phyloP scores from a whole-genome alignment of 257 asterid genomes.

The Paulownia fortunei region DNA sequence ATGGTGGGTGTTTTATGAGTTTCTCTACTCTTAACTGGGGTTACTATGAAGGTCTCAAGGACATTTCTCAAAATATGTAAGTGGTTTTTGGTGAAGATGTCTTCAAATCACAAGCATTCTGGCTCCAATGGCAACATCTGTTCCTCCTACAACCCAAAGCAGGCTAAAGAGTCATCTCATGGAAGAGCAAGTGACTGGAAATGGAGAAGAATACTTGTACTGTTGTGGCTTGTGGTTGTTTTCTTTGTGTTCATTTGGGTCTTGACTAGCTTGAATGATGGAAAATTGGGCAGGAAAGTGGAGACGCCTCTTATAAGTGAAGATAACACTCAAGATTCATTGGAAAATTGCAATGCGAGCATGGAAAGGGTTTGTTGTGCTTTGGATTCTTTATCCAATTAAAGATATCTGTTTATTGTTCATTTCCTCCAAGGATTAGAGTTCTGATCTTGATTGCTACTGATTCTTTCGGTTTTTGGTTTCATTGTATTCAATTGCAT shows the following conservation, averaged over 20 bases:
- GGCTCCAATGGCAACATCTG: slow-evolving; percentile 43
- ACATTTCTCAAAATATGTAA: slow-evolving; percentile 45
- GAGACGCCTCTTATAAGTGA: slow-evolving; percentile 35
- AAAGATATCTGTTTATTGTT: slow-evolving; percentile 38
- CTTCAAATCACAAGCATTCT: slow-evolving; percentile 45
- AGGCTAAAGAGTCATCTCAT: slow-evolving; percentile 37
- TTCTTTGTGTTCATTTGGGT: slow-evolving; percentile 43
- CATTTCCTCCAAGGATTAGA: not conserved
- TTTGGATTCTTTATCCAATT: slow-evolving; percentile 41
- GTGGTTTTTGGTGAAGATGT: slow-evolving; percentile 56
- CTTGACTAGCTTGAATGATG: slow-evolving; percentile 31
- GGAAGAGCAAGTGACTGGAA: slow-evolving; percentile 46
- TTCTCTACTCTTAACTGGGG: slow-evolving; percentile 36
- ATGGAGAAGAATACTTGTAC: slow-evolving; percentile 43
- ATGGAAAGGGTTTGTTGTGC: slow-evolving; percentile 49
- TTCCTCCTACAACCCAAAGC: slow-evolving; percentile 45
- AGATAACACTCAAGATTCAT: slow-evolving; percentile 39
- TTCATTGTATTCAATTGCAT: not conserved
- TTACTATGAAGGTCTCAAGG: slow-evolving; percentile 38
- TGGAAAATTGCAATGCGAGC: slow-evolving; percentile 56
- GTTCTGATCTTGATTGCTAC: not conserved
- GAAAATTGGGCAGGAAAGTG: slow-evolving; percentile 36
- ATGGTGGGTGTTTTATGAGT: slow-evolving; percentile 33
- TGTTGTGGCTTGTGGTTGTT: slow-evolving; percentile 45
- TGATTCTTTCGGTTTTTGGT: not conserved